Evolutionary conservation across 768 basidiomycete genomes (phyloP).

Genomic region (Myochromella boudieri): DNA sequence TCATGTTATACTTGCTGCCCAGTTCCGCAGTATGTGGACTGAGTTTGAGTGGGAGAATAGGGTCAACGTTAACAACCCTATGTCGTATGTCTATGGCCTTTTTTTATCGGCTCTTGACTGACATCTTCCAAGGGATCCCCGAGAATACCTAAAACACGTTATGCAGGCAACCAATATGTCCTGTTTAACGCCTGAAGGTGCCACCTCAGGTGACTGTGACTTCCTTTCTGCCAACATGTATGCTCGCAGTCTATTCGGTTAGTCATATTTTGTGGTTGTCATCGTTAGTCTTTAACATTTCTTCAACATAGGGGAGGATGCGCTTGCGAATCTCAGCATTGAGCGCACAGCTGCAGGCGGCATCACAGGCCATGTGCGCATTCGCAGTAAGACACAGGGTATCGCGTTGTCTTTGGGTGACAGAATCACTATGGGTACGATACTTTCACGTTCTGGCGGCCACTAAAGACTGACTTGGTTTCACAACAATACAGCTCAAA

Average conservation of each 20-base stretch:
- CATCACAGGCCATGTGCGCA: constrained; percentile 92
- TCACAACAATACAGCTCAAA: constrained; percentile 32
- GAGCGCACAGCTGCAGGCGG: constrained; percentile 81
- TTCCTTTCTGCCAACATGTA: constrained; percentile 98
- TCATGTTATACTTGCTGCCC: constrained; percentile 2
- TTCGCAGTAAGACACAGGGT: constrained; percentile 96
- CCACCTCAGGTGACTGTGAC: constrained; percentile 92
- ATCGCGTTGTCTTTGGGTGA: constrained; percentile 95
- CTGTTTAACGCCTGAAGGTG: constrained; percentile 93
- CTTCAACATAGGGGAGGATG: constrained; percentile 76
- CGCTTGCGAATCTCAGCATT: constrained; percentile 90
- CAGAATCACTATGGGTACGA: constrained; percentile 68
- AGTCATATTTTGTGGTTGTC: constrained; percentile 26
- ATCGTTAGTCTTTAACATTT: neutral
- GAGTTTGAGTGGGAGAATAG: constrained; percentile 99
- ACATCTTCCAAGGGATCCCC: constrained; percentile 54
- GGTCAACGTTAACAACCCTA: constrained; percentile 85
- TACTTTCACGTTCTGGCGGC: neutral
- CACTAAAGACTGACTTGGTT: neutral
- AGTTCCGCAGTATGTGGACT: constrained; percentile 99
- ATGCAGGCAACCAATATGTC: constrained; percentile 99
- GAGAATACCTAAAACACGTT: constrained; percentile 89
- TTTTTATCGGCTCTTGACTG: neutral
- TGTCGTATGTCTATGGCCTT: constrained; percentile 62
- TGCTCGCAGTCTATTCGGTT: constrained; percentile 90